Percentiles rank a stretch among this genome's conserved stretches.
These are phyloP conservation scores for Selaginella tamariscina DNA, from an alignment of 75 land plant species.

Conservation along the genomic window DNA sequence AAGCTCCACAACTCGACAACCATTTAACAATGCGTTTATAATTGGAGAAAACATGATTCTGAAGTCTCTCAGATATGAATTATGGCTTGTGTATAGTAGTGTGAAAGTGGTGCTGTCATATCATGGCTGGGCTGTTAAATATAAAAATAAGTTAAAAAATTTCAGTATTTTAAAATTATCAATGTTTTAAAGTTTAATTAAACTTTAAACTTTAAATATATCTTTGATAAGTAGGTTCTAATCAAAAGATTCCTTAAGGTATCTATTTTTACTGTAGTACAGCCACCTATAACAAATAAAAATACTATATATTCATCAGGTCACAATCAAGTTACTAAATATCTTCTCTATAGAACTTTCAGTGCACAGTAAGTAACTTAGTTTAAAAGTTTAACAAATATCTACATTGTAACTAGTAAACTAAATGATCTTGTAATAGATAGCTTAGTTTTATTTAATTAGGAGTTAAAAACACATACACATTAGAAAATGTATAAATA, in stretches of 20 bases:
- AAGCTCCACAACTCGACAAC: conserved; percentile 33
- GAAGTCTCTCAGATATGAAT: conserved; percentile 33
- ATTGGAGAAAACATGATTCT: conserved; percentile 19
- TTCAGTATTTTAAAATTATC: too few relatives aligned
- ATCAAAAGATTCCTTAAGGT: too few relatives aligned
- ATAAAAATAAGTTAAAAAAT: too few relatives aligned
- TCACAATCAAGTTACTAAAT: too few relatives aligned
- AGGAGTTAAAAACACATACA: too few relatives aligned
- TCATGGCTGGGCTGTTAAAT: conserved; percentile 16
- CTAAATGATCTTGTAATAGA: neutral
- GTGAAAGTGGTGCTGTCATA: conserved; percentile 30
- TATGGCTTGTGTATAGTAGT: conserved; percentile 31
- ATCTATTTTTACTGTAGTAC: too few relatives aligned
- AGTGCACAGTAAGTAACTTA: neutral
- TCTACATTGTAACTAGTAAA: neutral
- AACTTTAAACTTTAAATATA: neutral
- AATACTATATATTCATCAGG: neutral
- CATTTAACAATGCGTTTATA: conserved; percentile 17
- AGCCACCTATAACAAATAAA: neutral
- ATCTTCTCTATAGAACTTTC: too few relatives aligned
- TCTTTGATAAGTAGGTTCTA: neutral
- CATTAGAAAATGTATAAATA: neutral
- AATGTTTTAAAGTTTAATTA: too few relatives aligned
- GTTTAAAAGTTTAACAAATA: too few relatives aligned
- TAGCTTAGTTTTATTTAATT: too few relatives aligned